Evolutionary conservation across 495 filamentous ascomycete species (phyloP).

Genomic region (Neurospora hispaniola): DNA sequence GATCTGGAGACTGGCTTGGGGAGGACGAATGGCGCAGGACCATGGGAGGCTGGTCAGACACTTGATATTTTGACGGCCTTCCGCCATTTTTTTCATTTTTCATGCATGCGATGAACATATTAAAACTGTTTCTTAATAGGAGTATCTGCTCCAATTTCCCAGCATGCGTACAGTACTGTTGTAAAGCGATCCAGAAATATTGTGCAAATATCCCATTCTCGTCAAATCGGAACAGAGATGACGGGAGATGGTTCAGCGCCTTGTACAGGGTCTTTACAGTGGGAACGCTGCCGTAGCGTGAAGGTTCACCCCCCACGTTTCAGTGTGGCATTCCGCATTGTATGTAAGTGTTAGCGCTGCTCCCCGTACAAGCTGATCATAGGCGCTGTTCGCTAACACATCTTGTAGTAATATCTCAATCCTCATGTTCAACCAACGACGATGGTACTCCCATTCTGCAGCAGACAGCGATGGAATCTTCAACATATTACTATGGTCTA

Average conservation of each 20-base stretch:
- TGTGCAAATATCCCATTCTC: background rate
- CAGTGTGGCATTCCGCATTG: background rate
- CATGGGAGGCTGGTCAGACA: background rate
- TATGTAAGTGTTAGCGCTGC: background rate
- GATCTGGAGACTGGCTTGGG: too few relatives aligned
- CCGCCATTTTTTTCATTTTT: too few relatives aligned
- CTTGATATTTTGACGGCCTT: background rate
- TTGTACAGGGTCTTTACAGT: background rate
- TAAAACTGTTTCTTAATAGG: background rate
- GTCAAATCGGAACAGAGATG: background rate
- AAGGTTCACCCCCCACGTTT: background rate
- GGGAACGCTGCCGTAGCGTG: background rate
- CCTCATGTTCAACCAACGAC: too few relatives aligned
- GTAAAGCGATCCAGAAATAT: background rate
- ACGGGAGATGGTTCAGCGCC: background rate
- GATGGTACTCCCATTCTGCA: too few relatives aligned
- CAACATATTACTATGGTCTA: too few relatives aligned
- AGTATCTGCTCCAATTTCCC: background rate
- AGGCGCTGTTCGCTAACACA: background rate
- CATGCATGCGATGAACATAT: too few relatives aligned
- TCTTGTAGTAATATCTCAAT: background rate
- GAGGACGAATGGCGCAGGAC: background rate
- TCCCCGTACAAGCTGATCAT: rapidly evolving
- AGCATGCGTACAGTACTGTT: rapidly evolving
- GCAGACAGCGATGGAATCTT: too few relatives aligned